Evolutionary conservation across 768 basidiomycete species (phyloP), one percentile per base, ranked within the genome.

Genomic region (Botryobasidium botryosum): DNA sequence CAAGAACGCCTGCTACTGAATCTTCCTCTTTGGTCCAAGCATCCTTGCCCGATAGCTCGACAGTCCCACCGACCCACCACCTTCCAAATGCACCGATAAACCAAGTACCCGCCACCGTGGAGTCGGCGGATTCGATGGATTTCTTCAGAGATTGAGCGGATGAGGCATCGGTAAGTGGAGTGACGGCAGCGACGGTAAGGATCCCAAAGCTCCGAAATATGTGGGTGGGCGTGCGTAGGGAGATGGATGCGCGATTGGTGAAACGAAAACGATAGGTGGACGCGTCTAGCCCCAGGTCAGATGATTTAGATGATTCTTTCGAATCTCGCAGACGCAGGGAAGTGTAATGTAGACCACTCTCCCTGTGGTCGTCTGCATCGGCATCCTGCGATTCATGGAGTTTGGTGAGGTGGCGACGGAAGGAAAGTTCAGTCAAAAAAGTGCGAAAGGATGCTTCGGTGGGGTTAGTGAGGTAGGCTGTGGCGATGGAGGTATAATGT

Each of bases 341-440:
- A n/a, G n/a, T 17, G 31, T 33, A 26, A 27, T 42, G 40, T 27
- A 42, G 40, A 21, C 40, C 40, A 42, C 23, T 26, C 24, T 13
- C 28, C 40, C 29, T 27, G 41, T 52, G 53, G 47, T 61, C 53
- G 44, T 57, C 57, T 46, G 72, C 66, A 45, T 70, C 62, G 45
- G 79, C 77, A 43, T 76, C 71, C 46, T 63, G 57, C 38, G 63
- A 65, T 54, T 79, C 78, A 53, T 90, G 79, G 55, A 94, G 73
- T 45, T 78, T 79, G 49, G 76, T 84, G 49, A 96, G 72, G 60
- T 96, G 90, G 45, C 85, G 83, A 43, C 91, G 84, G 61, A 99
- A 96, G 21, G 88, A 91, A 57, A 85, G 84, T 57, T 94, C 90
- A n/a, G 91, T 97, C 53, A 97, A 77, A 64, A 86, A 91, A 17